Conservation (phyloP, 768 basidiomycete species). For the Agaricus subrufescens region DNA sequence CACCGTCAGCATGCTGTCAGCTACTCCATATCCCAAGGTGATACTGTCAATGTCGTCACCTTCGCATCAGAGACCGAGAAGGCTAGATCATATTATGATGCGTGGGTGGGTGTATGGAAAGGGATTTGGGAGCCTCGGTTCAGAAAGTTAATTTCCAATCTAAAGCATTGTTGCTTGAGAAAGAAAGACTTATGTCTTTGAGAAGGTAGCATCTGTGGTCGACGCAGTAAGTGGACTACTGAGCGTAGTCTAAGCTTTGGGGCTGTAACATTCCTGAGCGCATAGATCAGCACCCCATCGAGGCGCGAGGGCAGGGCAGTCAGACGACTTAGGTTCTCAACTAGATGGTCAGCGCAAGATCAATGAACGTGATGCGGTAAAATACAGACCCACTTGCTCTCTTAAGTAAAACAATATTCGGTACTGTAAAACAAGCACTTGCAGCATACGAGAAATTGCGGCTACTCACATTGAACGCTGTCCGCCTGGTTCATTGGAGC, state of each 20-base stretch:
- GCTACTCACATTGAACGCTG: conserved; percentile 29
- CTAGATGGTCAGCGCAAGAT: neutral
- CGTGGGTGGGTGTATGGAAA: conserved; percentile 7
- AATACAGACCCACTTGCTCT: conserved; percentile 21
- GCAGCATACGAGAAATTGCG: conserved; percentile 22
- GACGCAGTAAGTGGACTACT: conserved; percentile 15
- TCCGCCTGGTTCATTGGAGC: conserved; percentile 27
- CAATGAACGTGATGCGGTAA: conserved; percentile 8
- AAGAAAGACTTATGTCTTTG: conserved; percentile 10
- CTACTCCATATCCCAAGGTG: conserved; percentile 45
- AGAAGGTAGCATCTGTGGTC: conserved; percentile 17
- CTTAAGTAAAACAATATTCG: neutral
- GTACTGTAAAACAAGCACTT: neutral
- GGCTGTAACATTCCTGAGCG: conserved; percentile 18
- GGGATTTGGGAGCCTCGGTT: conserved; percentile 13
- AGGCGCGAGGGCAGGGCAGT: conserved; percentile 45
- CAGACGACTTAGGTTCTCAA: conserved; percentile 31
- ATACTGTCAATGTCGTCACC: conserved; percentile 41
- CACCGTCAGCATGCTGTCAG: conserved; percentile 35
- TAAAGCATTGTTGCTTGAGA: neutral
- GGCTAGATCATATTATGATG: conserved; percentile 6
- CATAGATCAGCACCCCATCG: conserved; percentile 45
- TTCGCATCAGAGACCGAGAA: conserved; percentile 21
- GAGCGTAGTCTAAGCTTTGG: neutral
- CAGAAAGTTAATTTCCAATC: conserved; percentile 11